phyloP scores from a whole-genome alignment of 192 early-diverging fungal genomes.

The Coemansia sp. region DNA sequence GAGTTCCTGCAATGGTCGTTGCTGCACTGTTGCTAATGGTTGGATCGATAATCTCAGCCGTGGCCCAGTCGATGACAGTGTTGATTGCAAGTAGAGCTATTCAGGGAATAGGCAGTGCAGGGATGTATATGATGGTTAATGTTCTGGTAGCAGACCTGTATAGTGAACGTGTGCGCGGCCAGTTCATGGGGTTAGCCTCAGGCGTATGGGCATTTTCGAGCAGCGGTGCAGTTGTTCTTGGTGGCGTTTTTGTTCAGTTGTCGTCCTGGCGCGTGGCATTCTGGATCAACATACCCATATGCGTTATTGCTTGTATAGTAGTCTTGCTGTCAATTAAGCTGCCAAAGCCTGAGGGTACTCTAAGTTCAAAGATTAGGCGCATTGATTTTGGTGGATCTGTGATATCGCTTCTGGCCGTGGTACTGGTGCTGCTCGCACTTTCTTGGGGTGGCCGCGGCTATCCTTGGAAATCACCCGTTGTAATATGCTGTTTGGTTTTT shows the following conservation, averaged over 20 bases:
- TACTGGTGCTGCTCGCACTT: slow-evolving; percentile 61
- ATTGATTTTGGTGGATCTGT: slow-evolving; percentile 63
- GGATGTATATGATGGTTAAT: slow-evolving; percentile 54
- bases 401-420: slow-evolving; percentile 50
- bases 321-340: slow-evolving; percentile 17
- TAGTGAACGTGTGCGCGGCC: slow-evolving; percentile 50
- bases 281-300: slow-evolving; percentile 53
- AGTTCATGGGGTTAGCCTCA: slow-evolving; percentile 52
- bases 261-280: slow-evolving; percentile 42
- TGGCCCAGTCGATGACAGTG: slow-evolving; percentile 53
- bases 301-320: slow-evolving; percentile 25
- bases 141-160: slow-evolving; percentile 61
- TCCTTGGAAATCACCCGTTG: slow-evolving; percentile 45
- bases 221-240: slow-evolving; percentile 47
- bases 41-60: slow-evolving; percentile 44
- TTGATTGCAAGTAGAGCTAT: slow-evolving; percentile 61
- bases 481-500: slow-evolving; percentile 38
- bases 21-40: slow-evolving; percentile 47
- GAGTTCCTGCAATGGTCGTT: slow-evolving; percentile 51
- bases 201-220: slow-evolving; percentile 49
- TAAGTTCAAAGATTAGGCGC: slow-evolving; percentile 46
- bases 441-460: slow-evolving; percentile 62
- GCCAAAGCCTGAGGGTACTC: slow-evolving; percentile 9
- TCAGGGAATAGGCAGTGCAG: slow-evolving; percentile 61
- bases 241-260: slow-evolving; percentile 45